phyloP scores from a whole-genome alignment of 2,329 filamentous ascomycete species.

The Colletotrichum liaoningense region DNA sequence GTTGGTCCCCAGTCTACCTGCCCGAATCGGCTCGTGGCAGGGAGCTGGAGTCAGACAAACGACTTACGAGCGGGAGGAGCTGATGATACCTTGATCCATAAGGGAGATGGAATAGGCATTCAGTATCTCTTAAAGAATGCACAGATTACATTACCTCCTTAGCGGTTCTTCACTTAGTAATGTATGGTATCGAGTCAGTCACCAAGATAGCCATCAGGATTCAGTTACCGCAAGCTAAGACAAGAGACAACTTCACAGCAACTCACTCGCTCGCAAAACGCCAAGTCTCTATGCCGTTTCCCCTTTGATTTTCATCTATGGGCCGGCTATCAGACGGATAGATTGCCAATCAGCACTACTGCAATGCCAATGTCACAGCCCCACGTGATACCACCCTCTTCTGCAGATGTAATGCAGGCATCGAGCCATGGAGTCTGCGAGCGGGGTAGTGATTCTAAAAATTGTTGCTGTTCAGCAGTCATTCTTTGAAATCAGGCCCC shows the following conservation, averaged over 20 bases:
- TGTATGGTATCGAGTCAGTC: too few species aligned
- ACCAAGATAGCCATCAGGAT: too few species aligned
- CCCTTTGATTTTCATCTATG: not conserved
- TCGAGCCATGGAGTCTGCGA: not conserved
- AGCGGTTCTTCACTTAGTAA: too few species aligned
- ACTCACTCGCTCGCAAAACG: not conserved
- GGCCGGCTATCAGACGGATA: not conserved
- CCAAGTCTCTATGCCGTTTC: not conserved
- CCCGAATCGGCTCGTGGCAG: not conserved
- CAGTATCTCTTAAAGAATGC: too few species aligned
- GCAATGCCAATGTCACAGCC: not conserved
- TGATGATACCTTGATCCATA: not conserved
- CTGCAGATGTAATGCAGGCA: not conserved
- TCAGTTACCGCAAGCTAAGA: not conserved
- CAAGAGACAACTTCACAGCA: not conserved
- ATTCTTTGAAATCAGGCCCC: not conserved
- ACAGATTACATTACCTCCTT: too few species aligned
- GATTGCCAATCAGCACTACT: not conserved
- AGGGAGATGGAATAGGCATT: too few species aligned
- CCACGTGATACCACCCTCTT: not conserved
- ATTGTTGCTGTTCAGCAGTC: not conserved
- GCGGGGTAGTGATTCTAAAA: not conserved
- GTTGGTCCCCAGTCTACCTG: not conserved
- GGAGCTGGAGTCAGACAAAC: not conserved
- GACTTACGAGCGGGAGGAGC: not conserved